A percentile compares a stretch with the other conserved stretches of the same genome.
phyloP scores from a whole-genome alignment of 306 rosid genomes.

The Glycine soja region DNA sequence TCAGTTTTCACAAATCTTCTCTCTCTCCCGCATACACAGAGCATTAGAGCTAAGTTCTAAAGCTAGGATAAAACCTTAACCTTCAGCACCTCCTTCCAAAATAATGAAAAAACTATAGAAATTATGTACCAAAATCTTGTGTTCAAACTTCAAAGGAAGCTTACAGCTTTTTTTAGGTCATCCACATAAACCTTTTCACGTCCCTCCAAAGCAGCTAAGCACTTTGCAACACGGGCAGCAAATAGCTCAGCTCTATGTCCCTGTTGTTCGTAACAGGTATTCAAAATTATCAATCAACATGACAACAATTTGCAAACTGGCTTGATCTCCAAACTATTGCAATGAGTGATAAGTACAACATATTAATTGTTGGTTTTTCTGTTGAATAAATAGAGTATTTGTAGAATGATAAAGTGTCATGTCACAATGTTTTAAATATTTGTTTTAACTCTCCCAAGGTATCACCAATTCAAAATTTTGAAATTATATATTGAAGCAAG shows the following conservation, averaged over 20 bases:
- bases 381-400: constrained; percentile 1
- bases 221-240: constrained; percentile 96
- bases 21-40: neutral
- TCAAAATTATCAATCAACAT: constrained; percentile 35
- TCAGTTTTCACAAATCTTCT: constrained; percentile 1
- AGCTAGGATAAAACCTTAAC: neutral
- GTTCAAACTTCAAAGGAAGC: constrained; percentile 51
- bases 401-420: constrained; percentile 29
- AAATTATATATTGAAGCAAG: constrained; percentile 39
- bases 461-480: constrained; percentile 19
- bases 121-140: constrained; percentile 32
- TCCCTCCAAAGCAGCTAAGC: constrained; percentile 94
- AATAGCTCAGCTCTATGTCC: constrained; percentile 99
- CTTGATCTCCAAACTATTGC: constrained; percentile 21
- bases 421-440: constrained; percentile 17
- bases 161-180: constrained; percentile 96
- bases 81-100: constrained; percentile 8
- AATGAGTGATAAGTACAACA: neutral
- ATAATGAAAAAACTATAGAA: neutral
- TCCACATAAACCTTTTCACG: constrained; percentile 91
- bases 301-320: constrained; percentile 5
- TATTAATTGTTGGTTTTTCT: neutral
- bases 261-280: constrained; percentile 58
- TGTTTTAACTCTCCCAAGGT: constrained; percentile 25
- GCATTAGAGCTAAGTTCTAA: neutral